These are phyloP conservation scores for Canavalia gladiata DNA, from an alignment of 306 rosid species.

Conservation along the genomic window DNA sequence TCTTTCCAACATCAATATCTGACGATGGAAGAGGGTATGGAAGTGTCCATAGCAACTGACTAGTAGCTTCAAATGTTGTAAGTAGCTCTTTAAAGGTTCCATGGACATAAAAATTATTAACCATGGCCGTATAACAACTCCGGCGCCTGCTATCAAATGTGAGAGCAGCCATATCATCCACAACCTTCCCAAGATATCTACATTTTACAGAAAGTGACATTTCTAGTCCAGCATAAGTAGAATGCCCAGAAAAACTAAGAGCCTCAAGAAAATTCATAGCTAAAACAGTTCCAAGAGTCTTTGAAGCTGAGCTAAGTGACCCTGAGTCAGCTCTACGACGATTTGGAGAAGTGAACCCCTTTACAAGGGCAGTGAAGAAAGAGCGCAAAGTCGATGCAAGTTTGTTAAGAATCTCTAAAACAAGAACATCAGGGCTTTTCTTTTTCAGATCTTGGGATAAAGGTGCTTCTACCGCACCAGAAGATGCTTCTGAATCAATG, in stretches of 20 bases:
- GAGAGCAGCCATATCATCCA: conserved; percentile 89
- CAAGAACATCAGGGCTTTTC: conserved; percentile 94
- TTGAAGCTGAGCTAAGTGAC: conserved; percentile 81
- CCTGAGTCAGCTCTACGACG: conserved; percentile 95
- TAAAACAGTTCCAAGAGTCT: conserved; percentile 90
- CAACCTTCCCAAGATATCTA: conserved; percentile 94
- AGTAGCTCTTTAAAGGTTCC: conserved; percentile 94
- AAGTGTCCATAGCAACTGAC: conserved; percentile 92
- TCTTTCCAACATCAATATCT: conserved; percentile 67
- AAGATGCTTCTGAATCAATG: conserved; percentile 81
- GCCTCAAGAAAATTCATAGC: conserved; percentile 91
- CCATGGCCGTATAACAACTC: conserved; percentile 83
- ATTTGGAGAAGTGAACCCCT: conserved; percentile 90
- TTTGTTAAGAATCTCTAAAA: conserved; percentile 82
- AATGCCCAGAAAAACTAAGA: conserved; percentile 84
- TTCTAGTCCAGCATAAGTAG: conserved; percentile 73
- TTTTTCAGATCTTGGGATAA: conserved; percentile 82
- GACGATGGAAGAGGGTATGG: conserved; percentile 69
- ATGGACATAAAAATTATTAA: conserved; percentile 92
- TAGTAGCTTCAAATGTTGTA: conserved; percentile 96
- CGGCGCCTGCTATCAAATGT: conserved; percentile 89
- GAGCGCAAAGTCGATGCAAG: conserved; percentile 85
- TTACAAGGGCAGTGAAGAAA: conserved; percentile 92
- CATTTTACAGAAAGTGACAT: conserved; percentile 84
- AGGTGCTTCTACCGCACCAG: conserved; percentile 67